These are phyloP conservation scores for Populus alba DNA, from an alignment of 345 rosid genomes.

Conservation along the genomic window DNA sequence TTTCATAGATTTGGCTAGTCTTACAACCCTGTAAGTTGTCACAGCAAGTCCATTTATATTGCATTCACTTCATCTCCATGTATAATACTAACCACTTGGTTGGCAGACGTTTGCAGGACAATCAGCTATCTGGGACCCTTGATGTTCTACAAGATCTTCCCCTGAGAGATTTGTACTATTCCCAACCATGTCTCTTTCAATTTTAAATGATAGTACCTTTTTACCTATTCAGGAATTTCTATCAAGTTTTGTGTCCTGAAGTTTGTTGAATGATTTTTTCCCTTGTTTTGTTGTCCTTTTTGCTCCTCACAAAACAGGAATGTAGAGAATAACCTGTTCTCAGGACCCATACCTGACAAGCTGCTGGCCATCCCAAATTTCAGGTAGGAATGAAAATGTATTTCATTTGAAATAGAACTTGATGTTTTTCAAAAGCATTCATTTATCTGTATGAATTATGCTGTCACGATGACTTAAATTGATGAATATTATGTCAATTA, in stretches of 20 bases:
- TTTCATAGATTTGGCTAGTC: constrained; percentile 47
- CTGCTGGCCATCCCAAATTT: constrained; percentile 66
- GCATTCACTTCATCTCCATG: background rate
- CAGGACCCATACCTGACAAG: constrained; percentile 84
- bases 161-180: constrained; percentile 70
- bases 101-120: constrained; percentile 83
- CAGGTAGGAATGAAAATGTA: constrained; percentile 40
- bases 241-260: background rate
- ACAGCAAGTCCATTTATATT: background rate
- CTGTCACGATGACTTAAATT: background rate
- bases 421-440: background rate
- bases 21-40: constrained; percentile 76
- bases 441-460: background rate
- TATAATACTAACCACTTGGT: constrained; percentile 35
- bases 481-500: background rate
- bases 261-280: background rate
- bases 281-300: constrained; percentile 7
- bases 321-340: constrained; percentile 79
- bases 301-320: constrained; percentile 49
- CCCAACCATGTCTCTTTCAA: constrained; percentile 25
- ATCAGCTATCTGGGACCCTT: constrained; percentile 81
- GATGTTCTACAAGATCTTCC: constrained; percentile 85
- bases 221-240: background rate
- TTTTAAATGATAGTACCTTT: background rate
- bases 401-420: background rate